These are phyloP conservation scores for Cephalotrichum gorgonifer DNA, from an alignment of 2,329 filamentous ascomycete genomes.

Conservation along the genomic window DNA sequence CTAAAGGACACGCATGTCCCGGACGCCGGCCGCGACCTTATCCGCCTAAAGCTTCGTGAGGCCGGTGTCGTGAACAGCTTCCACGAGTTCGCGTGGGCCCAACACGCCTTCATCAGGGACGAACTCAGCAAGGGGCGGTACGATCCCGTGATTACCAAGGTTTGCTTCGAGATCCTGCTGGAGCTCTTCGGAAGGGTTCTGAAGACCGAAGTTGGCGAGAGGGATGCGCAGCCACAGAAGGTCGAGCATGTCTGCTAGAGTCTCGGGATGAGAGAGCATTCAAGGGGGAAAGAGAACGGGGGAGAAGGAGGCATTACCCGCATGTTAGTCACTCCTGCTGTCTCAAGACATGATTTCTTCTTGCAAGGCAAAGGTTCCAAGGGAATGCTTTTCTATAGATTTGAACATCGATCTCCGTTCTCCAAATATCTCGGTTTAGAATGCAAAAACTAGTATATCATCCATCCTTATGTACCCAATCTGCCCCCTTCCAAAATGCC, in stretches of 20 bases:
- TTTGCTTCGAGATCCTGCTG: constrained; percentile 83
- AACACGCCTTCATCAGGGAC: constrained; percentile 90
- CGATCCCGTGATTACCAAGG: constrained; percentile 74
- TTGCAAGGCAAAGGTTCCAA: too few species aligned
- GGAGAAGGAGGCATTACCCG: too few species aligned
- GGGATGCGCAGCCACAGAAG: constrained; percentile 48
- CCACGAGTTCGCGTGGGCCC: constrained; percentile 86
- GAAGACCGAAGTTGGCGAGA: constrained; percentile 66
- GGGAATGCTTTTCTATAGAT: too few species aligned
- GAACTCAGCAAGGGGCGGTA: constrained; percentile 91
- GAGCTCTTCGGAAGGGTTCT: constrained; percentile 74
- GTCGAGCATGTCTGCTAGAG: constrained; percentile 69
- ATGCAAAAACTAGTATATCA: not conserved
- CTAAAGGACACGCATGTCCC: constrained; percentile 87
- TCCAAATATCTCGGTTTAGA: too few species aligned
- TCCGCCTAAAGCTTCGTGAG: constrained; percentile 71
- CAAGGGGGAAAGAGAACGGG: too few species aligned
- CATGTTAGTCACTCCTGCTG: too few species aligned
- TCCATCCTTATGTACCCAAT: not conserved
- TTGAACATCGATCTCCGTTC: too few species aligned
- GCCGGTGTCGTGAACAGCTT: constrained; percentile 66
- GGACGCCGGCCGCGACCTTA: constrained; percentile 69
- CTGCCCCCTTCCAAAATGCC: not conserved
- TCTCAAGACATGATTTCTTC: too few species aligned
- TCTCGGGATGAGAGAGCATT: too few species aligned